Base-by-base conservation (phyloP, 2,329 filamentous ascomycete species). In the Stachybotrys chartarum region DNA sequence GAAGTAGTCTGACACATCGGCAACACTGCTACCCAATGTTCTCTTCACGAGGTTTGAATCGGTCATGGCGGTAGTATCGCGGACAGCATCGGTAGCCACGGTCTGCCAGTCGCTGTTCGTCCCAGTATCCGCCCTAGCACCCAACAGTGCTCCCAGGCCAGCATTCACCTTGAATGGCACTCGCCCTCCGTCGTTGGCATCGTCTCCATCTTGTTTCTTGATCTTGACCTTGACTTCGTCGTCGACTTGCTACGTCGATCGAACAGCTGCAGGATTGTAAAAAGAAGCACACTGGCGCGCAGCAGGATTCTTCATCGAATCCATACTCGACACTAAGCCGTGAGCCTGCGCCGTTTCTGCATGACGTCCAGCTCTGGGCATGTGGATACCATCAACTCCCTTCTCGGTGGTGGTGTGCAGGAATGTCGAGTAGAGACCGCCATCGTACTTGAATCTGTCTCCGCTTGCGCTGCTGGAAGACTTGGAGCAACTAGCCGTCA, bases 381-480 rank as follows among this genome's bases (percentile, higher is more conserved):
- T 58, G 64, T 45, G 60, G 54, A 8, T 65, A 52, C 35, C 61
- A 63, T 4, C 56, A 64, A 24, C 68, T 57, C 18, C 63, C 54
- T 71, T 67, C 57, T 79, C 76, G 55, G 68, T 70, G 1, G 68
- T 65, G 5, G 70, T 63, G 7, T 69, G 65, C 8, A 77, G 60
- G 45, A 74, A 74, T 10, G 66, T 56, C 14, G 66, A 68, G 57
- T 76, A 76, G 1, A 64, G 58, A 8, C 68, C 67, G 39, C 64
- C 67, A 59, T 79, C 77, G 57, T 78, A 80, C 51, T 69, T 68
- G 64, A 80, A 80, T 0, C 73, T 76, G 46, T 79, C 75, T 1
- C 67, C 70, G 30, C 68, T 70, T 3, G 64, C 64, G 30, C 69
- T 69, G 57, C 64, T 68, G 1, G 71, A 72, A 55, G 71, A 46